Evolutionary conservation across 2,329 filamentous ascomycete genomes (phyloP).

Genomic region (Calcarisporium arbuscula): DNA sequence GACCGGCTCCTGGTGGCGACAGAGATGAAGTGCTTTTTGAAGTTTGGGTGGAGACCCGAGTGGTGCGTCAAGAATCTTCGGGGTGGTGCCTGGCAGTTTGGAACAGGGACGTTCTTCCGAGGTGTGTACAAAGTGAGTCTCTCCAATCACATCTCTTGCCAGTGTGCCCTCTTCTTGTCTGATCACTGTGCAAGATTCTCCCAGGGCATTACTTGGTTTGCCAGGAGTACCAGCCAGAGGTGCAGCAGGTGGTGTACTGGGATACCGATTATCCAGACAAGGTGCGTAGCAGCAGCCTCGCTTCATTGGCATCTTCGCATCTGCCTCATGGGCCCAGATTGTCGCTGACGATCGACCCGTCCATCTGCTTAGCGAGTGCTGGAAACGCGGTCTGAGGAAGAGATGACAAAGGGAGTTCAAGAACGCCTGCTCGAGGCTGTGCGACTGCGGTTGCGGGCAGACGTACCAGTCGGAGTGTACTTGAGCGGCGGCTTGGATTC

Average conservation of each 20-base stretch:
- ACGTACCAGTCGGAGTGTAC: slow-evolving; percentile 51
- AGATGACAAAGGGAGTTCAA: too few relatives aligned
- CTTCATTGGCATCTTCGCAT: slow-evolving; percentile 51
- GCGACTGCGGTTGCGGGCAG: slow-evolving; percentile 44
- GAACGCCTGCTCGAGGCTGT: too few relatives aligned
- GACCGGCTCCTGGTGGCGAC: slow-evolving; percentile 32
- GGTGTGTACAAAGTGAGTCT: slow-evolving; percentile 5
- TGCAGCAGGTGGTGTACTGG: slow-evolving; percentile 35
- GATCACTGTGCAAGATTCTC: slow-evolving; percentile 4
- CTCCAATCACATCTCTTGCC: neutral
- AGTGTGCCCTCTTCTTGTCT: too few relatives aligned
- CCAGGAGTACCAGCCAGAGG: slow-evolving; percentile 1
- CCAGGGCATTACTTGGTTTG: slow-evolving; percentile 4
- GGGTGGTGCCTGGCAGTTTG: slow-evolving; percentile 35
- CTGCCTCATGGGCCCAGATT: slow-evolving; percentile 49
- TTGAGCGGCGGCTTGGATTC: slow-evolving; percentile 52
- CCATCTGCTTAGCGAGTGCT: too few relatives aligned
- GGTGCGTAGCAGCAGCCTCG: slow-evolving; percentile 29
- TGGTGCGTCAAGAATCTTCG: slow-evolving; percentile 45
- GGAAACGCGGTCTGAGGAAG: too few relatives aligned
- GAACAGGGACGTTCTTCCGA: slow-evolving; percentile 41
- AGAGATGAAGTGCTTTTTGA: too few relatives aligned
- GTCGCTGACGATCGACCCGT: too few relatives aligned
- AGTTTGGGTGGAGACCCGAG: slow-evolving; percentile 44
- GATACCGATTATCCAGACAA: slow-evolving; percentile 46